A percentile compares a stretch with the other conserved stretches of the same genome.
Evolutionary conservation across 768 basidiomycete genomes (phyloP).

Genomic region (Boletus barrowsii): DNA sequence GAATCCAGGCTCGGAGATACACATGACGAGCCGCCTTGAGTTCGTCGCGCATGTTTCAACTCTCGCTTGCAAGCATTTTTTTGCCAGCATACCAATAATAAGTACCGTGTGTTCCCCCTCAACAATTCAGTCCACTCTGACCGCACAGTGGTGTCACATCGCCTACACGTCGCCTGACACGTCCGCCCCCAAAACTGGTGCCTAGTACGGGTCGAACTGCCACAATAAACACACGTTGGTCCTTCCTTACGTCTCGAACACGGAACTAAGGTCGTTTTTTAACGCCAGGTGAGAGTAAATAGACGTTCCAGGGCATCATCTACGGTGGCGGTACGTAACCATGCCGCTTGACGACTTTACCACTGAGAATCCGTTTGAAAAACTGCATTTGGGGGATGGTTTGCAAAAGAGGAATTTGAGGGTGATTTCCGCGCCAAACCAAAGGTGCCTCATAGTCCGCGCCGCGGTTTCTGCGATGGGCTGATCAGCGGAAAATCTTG

Average conservation of each 20-base stretch:
- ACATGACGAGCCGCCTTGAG: background rate
- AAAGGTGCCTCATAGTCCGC: background rate
- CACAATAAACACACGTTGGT: background rate
- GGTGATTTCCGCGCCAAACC: background rate
- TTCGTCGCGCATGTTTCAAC: constrained; percentile 5
- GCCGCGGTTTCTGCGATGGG: background rate
- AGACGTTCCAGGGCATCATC: background rate
- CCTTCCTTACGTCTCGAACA: background rate
- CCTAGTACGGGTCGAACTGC: background rate
- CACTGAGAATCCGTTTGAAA: background rate
- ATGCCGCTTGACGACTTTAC: background rate
- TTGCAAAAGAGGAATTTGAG: background rate
- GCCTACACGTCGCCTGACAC: background rate
- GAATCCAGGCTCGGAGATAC: background rate
- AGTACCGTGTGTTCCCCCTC: background rate
- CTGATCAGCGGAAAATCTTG: background rate
- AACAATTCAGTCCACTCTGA: background rate
- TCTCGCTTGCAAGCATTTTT: background rate
- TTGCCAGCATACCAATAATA: background rate
- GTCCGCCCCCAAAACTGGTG: background rate
- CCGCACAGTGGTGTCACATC: background rate
- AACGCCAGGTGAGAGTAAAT: background rate
- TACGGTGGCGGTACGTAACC: background rate
- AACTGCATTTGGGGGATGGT: background rate
- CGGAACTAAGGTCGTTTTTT: background rate